phyloP scores from a whole-genome alignment of 2,329 filamentous ascomycete genomes.

The Pezicula radicicola region DNA sequence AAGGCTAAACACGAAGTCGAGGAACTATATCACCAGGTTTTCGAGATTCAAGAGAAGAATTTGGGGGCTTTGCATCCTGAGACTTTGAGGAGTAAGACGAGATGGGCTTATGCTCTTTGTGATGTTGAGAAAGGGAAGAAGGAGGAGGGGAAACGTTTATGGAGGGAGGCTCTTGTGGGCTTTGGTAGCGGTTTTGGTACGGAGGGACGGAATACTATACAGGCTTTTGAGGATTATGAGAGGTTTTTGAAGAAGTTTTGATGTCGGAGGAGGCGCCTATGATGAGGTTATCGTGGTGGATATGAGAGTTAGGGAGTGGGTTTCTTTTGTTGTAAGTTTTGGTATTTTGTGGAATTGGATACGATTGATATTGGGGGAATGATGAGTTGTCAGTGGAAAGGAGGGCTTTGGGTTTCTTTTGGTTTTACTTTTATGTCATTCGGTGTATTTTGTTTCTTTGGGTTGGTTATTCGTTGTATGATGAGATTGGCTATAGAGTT shows the following conservation, averaged over 20 bases:
- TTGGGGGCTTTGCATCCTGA: slow-evolving; percentile 21
- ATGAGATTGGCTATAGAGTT: no score
- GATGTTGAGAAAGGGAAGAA: slow-evolving; percentile 8
- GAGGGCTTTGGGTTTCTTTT: no score
- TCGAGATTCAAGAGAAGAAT: slow-evolving; percentile 15
- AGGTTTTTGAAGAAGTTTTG: slow-evolving; percentile 16
- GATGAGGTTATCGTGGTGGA: no score
- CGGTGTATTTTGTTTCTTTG: no score
- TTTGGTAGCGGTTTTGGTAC: slow-evolving; percentile 17
- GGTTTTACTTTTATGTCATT: no score
- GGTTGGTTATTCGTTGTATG: no score
- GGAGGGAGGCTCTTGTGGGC: slow-evolving; percentile 20
- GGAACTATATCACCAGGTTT: slow-evolving; percentile 14
- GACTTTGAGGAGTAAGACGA: slow-evolving; percentile 17
- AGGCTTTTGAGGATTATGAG: slow-evolving; percentile 21
- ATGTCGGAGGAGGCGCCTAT: background rate
- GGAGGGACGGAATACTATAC: slow-evolving; percentile 17
- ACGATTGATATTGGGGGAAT: no score
- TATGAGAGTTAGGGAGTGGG: no score
- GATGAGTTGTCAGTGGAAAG: no score
- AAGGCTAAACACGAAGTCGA: slow-evolving; percentile 13
- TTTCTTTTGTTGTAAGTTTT: no score
- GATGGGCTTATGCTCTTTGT: slow-evolving; percentile 17
- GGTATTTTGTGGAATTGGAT: no score
- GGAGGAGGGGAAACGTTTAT: slow-evolving; percentile 18